Evolutionary conservation across 768 basidiomycete genomes (phyloP), one percentile per base, ranked within the genome.

Genomic region (Tricholoma flavovirens): DNA sequence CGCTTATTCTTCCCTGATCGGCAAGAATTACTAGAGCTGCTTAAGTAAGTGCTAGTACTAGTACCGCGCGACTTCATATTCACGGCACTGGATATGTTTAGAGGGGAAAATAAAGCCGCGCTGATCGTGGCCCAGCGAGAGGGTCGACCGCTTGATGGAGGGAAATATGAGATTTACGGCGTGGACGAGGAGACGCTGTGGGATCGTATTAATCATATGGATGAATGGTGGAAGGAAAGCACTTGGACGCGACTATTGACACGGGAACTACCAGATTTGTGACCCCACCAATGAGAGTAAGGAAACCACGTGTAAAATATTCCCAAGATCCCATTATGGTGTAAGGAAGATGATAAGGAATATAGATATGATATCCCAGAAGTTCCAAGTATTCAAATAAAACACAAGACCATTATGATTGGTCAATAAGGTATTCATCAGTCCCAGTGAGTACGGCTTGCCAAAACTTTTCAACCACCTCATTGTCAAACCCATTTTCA

Each of bases 191-290:
- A 94, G 66, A 80, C 81, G 0, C 69, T 96, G 12, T 95, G 93
- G 87, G 88, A 88, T 38, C 78, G 86, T 42, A 86, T 96, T 33
- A 81, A 87, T 59, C 76, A 77, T 51, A 88, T 93, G 86, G 83
- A 88, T 17, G 90, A 92, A 38, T 92, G 90, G 91, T 95, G 93
- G 93, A 91, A 83, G 66, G 90, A 93, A 64, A 89, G 83, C 59
- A 95, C 92, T 50, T 96, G 92, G 91, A 83, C 77, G 36, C 75
- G 93, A 57, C 71, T 95, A 54, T 82, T 91, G 63, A 84, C 86
- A 60, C 77, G 93, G 66, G 92, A 95, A 69, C 70, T 94, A 54
- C 92, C 92, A n/a, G 93, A 94, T 71, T 56, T 77, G 55, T 81
- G 71, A 53, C 19, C n/a, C n/a, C n/a, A 32, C 3, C 4, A 17